phyloP scores from a whole-genome alignment of 2,329 filamentous ascomycete genomes.

The Ceratocystis ficicola region DNA sequence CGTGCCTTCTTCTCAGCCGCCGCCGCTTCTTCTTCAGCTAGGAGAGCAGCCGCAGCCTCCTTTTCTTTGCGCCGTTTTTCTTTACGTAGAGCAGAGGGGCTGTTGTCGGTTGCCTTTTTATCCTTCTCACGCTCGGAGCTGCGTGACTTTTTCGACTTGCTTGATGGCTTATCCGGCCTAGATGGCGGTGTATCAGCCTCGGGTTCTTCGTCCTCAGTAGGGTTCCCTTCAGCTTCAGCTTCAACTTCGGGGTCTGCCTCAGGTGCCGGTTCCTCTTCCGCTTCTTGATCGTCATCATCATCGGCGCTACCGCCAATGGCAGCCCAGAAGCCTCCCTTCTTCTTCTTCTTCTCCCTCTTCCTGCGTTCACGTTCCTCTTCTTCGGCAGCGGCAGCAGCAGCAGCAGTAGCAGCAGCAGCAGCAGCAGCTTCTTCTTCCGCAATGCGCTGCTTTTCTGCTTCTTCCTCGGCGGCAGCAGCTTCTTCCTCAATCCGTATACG shows the following conservation, averaged over 20 bases:
- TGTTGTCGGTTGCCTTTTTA: slow-evolving; percentile 22
- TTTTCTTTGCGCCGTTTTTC: slow-evolving; percentile 30
- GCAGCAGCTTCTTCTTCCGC: slow-evolving; percentile 21
- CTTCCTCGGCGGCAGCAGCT: slow-evolving; percentile 9
- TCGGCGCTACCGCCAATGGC: slow-evolving; percentile 10
- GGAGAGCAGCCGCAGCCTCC: slow-evolving; percentile 27
- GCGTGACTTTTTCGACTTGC: slow-evolving; percentile 31
- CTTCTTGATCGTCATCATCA: slow-evolving; percentile 24
- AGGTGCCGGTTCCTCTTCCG: slow-evolving; percentile 20
- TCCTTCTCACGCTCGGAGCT: slow-evolving; percentile 15
- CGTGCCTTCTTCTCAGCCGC: slow-evolving; percentile 21
- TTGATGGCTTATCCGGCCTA: slow-evolving; percentile 25
- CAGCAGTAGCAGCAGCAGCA: slow-evolving; percentile 6
- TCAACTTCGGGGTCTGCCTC: slow-evolving; percentile 23
- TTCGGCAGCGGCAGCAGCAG: slow-evolving; percentile 4
- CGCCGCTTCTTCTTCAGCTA: slow-evolving; percentile 24
- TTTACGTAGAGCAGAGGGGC: slow-evolving; percentile 24
- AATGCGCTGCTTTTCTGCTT: slow-evolving; percentile 17
- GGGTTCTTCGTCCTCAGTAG: slow-evolving; percentile 14
- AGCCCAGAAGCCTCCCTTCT: slow-evolving; percentile 22
- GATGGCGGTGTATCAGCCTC: slow-evolving; percentile 24
- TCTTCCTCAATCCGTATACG: slow-evolving; percentile 7
- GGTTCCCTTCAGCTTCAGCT: slow-evolving; percentile 23
- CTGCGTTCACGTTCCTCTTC: slow-evolving; percentile 17
- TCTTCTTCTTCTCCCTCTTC: slow-evolving; percentile 29